Evolutionary conservation across 441 rosid genomes (phyloP), one percentile per base, ranked within the genome.

Genomic region (Erodium texanum): DNA sequence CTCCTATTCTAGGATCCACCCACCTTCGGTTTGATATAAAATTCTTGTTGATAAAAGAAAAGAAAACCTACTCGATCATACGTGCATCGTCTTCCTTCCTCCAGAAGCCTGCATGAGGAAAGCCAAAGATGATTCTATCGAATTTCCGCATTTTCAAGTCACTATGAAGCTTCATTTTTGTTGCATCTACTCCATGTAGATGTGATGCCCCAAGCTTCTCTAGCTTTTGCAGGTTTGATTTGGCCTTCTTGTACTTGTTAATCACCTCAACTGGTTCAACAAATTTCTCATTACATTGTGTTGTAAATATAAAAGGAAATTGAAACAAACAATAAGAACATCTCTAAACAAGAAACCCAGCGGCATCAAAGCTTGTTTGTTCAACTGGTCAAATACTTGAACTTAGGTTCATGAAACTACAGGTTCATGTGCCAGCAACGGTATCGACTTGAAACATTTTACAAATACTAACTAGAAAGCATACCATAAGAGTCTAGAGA

Each of bases 121-220:
- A 85, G 66, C 80, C 72, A 65, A 71, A 84, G 72, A 82, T 73
- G 58, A 82, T 73, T 2, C 82, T 74, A 52, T 87, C 90, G 14
- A 84, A 85, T 52, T 73, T 85, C 52, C 62, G 75, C 71, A 0
- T 72, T 36, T 36, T 66, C 70, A 89, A 78, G 64, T 68, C 23
- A 9, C 75, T 59, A 32, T 79, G 79, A 19, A 38, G n/a, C 10
- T 68, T 76, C 79, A 87, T 78, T 50, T 58, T 71, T 62, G 76
- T 81, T 9, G 89, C 87, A 80, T 87, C 92, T 70, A 83, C 89
- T 68, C 74, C 82, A 74, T 80, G 82, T 27, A 78, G 68, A 38
- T 75, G 63, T 10, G 43, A 54, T 41, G 83, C 87, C 71, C 88
- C 88, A 14, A 78, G 78, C 68, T 69, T 45, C 76, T 70, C 2